Base-by-base conservation (phyloP, 2,329 filamentous ascomycete species). In the Myriosclerotinia scirpicola region DNA sequence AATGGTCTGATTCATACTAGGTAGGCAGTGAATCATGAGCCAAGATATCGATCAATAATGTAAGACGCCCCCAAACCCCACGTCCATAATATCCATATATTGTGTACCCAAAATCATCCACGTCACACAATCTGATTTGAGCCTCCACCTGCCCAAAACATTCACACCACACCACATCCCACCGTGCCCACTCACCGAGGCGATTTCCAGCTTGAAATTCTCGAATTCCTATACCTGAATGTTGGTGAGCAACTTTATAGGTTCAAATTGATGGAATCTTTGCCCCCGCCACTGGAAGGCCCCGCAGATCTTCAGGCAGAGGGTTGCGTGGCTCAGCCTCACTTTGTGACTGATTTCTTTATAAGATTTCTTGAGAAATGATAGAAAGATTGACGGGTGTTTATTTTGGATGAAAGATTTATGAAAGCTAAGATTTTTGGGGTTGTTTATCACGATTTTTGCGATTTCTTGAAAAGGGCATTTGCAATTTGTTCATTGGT, bases 271-370 rank as follows among this genome's bases (percentile, higher is more conserved):
- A 34, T 34, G 30, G 2, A 34, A 6, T 6, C 4, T 38, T 54
- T 38, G 30, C 30, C 44, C 20, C 4, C 58, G 44, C 58, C 58
- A 50, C 58, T n/a, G 6, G 14, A 26, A 38, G 44, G 46, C 58
- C 58, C 53, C 36, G 53, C 14, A 40, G 11, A 52, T 52, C 44
- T 38, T 61, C 58, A 61, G 46, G 58, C 58, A 61, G 50, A 14
- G 58, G 14, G 26, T 50, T 46, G n/a, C n/a, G 44, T 22, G 44
- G 34, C 58, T 40, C 58, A 61, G 58, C 58, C 58, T 36, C 58
- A 36, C 20, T 44, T 44, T 34, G 40, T 20, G 14, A 42, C n/a
- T 38, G 12, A 55, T 17, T 42, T 40, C 22, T 40, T 17, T 22
- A 26, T 26, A 36, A 36, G 20, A 34, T 14, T 46, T 44, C 12